Conservation (phyloP, 2,329 filamentous ascomycete species). For the Tympanopsis confertula region DNA sequence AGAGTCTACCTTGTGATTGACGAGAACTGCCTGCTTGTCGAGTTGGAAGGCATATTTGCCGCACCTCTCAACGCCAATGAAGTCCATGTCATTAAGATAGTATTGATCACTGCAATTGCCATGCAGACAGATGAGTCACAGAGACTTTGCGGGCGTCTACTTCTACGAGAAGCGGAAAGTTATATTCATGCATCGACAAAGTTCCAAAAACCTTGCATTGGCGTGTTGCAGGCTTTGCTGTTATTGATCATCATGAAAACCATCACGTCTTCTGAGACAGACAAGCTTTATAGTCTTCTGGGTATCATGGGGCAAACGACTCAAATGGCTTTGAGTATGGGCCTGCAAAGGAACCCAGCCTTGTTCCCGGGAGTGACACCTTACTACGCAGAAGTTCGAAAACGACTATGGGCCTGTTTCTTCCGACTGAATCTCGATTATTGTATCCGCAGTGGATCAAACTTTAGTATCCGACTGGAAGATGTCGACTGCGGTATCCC, state of each 20-base stretch:
- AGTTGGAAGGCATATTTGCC: conserved; percentile 4
- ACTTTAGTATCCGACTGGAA: conserved; percentile 7
- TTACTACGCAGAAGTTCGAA: conserved; percentile 9
- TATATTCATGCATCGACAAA: conserved; percentile 4
- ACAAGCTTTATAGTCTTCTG: conserved; percentile 7
- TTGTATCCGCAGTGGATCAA: conserved; percentile 8
- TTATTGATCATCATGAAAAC: conserved; percentile 6
- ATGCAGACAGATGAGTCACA: conserved; percentile 7
- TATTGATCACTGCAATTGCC: conserved; percentile 6
- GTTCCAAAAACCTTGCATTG: conserved; percentile 8
- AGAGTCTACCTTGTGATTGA: conserved; percentile 8
- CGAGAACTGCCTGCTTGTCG: conserved; percentile 2
- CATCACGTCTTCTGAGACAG: conserved; percentile 8
- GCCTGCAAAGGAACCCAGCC: conserved; percentile 9
- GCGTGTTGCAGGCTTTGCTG: conserved; percentile 6
- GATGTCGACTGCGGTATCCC: conserved; percentile 9
- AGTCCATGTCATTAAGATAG: conserved; percentile 4
- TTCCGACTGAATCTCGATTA: conserved; percentile 8
- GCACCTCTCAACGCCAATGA: conserved; percentile 4
- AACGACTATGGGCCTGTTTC: conserved; percentile 8
- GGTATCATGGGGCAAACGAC: conserved; percentile 5
- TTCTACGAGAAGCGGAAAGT: conserved; percentile 6
- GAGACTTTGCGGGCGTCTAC: conserved; percentile 4
- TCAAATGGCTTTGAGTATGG: conserved; percentile 8
- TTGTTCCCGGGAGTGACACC: conserved; percentile 5